Conservation (phyloP, 164 flowering plant species). For the Buxus sempervirens region DNA sequence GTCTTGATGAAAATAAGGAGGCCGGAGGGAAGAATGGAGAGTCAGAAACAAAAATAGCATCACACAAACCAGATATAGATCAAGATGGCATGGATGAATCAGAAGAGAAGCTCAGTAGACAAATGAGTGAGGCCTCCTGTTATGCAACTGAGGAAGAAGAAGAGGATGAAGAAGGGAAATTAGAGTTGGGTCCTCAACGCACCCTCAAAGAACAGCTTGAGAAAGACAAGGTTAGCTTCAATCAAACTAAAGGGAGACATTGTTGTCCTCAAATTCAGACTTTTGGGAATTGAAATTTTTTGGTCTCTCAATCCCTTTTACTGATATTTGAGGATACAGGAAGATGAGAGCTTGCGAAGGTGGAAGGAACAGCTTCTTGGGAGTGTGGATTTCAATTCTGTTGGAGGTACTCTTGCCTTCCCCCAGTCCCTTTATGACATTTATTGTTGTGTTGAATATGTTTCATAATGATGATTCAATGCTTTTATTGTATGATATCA, state of each 20-base stretch:
- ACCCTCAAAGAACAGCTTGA: slow-evolving; percentile 17
- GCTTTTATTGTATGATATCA: not conserved
- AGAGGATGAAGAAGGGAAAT: slow-evolving; percentile 24
- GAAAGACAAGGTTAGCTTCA: slow-evolving; percentile 14
- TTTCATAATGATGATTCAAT: not conserved
- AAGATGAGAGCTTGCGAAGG: slow-evolving; percentile 40
- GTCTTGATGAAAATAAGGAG: slow-evolving; percentile 29
- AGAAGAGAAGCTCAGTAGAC: slow-evolving; percentile 22
- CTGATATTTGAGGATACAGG: slow-evolving; percentile 19
- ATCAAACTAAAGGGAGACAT: not conserved
- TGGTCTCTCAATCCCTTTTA: no score
- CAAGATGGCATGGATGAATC: slow-evolving; percentile 15
- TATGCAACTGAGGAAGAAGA: slow-evolving; percentile 48
- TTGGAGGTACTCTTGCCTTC: slow-evolving; percentile 25
- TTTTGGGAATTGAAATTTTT: no score
- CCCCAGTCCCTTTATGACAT: not conserved
- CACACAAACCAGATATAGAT: not conserved
- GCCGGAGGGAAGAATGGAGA: slow-evolving; percentile 8
- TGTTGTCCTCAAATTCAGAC: not conserved
- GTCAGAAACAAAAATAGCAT: slow-evolving; percentile 2
- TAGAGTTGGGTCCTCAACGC: slow-evolving; percentile 19
- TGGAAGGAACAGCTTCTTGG: slow-evolving; percentile 44
- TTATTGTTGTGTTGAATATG: not conserved
- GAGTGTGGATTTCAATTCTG: slow-evolving; percentile 27
- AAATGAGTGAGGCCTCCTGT: slow-evolving; percentile 42